Evolutionary conservation across 768 basidiomycete genomes (phyloP), one percentile per base, ranked within the genome.

Genomic region (Suillus variegatus): DNA sequence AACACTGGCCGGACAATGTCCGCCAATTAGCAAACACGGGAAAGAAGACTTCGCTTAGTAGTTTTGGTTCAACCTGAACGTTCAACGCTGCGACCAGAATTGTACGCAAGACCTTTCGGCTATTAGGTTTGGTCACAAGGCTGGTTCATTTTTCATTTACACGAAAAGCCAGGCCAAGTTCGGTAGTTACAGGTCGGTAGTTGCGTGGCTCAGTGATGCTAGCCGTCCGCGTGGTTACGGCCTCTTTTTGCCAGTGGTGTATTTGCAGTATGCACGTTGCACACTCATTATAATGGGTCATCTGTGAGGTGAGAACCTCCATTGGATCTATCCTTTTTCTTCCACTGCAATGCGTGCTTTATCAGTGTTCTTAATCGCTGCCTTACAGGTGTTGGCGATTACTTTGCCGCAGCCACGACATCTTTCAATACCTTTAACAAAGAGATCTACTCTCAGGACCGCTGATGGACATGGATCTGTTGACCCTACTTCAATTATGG

Each of bases 351-450:
- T 74, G 71, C 60, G 49, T 47, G 40, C 57, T 3, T 55, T 65
- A 58, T 67, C 58, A 60, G 7, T 66, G 51, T 1, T 67, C 12
- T 46, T 62, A 52, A 43, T 64, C 22, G 36, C 69, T 64, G 60
- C 66, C 63, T 61, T 65, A 54, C 64, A 66, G 66, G 67, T 38
- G 49, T 65, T 65, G 67, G 67, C 69, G 41, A 32, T 60, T 51
- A 75, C 69, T 4, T 35, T 70, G 2, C 72, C 69, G 3, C 64
- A 65, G 57, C 63, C 16, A 65, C 25, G 60, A 5, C 58, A 64
- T 13, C 25, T 75, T 3, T 60, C 44, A 18, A 73, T 75, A 25
- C 57, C 72, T 0, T 65, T 76, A 6, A 61, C 62, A 4, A 75
- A 70, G 49, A 61, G 60, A 49, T 68, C 55, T 14, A 62, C 56